Evolutionary conservation across 352 stramenopile genomes (phyloP), one percentile per base, ranked within the genome.

Genomic region (Globisporangium iwayamae): DNA sequence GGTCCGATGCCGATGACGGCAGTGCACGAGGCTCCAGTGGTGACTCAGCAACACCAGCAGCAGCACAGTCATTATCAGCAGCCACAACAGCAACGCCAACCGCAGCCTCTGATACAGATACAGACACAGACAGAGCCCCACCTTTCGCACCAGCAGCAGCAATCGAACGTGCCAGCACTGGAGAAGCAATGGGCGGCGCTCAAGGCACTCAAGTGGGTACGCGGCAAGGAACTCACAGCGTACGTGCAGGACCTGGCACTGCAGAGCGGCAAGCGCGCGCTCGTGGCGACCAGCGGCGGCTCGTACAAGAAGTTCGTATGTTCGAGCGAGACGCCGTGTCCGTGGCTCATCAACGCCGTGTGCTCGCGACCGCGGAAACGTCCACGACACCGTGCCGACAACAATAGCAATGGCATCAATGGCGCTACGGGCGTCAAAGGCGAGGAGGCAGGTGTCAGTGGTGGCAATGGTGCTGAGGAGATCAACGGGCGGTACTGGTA

Each of bases 261-360:
- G 20, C 64, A 68, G 54, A 38, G 66, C 20, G 70, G 72, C 58
- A 87, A 85, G 57, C 69, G 76, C 61, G 72, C 74, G 25, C 66
- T 76, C 39, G 76, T 85, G 38, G 72, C 72, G 20, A 76, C 76
- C 18, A 82, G 74, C 57, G 76, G 78, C 62, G 78, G 78, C 38
- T 81, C 76, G 56, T 83, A 82, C 72, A 87, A 85, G 67, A 79
- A 79, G 52, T 81, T 85, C 48, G 66, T 80, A 10, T 85, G 78
- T 55, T 74, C 75, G 41, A 83, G 76, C 50, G 56, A 67, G 10
- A 38, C 61, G 47, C 56, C 63, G 38, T 87, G 78, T 48, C 22
- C 64, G 22, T 87, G 76, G 76, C 68, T 85, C 39, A 50, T 85
- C 36, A 79, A 85, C 46, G 76, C 76, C 51, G 76, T 87, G 32